Conservation (phyloP, 352 stramenopile genomes). For the Phytophthora cactorum region DNA sequence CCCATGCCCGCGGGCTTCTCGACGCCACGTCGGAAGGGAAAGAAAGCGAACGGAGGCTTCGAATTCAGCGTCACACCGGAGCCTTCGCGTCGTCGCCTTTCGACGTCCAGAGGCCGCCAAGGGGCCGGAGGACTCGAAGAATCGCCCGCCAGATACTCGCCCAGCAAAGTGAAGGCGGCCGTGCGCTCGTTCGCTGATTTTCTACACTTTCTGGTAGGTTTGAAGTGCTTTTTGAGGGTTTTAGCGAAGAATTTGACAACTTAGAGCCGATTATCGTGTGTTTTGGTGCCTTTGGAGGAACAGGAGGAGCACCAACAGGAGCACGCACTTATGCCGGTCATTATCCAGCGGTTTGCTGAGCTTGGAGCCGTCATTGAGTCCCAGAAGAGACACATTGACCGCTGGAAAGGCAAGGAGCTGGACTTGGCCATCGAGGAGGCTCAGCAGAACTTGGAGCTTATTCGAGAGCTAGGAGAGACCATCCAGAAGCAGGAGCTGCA, state of each 20-base stretch:
- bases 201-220: constrained; percentile 80
- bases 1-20: constrained; percentile 22
- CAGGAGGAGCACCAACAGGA: constrained; percentile 82
- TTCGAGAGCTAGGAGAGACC: constrained; percentile 56
- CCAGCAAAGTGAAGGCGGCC: constrained; percentile 75
- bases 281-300: constrained; percentile 59
- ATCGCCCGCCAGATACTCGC: constrained; percentile 72
- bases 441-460: constrained; percentile 71
- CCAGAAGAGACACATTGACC: constrained; percentile 85
- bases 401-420: constrained; percentile 86
- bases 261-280: constrained; percentile 44
- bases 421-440: constrained; percentile 78
- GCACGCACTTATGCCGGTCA: constrained; percentile 75
- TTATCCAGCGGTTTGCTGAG: constrained; percentile 80
- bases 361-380: constrained; percentile 84
- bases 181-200: constrained; percentile 86
- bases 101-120: constrained; percentile 36
- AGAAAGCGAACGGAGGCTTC: constrained; percentile 37
- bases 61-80: constrained; percentile 70
- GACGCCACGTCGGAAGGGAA: constrained; percentile 43
- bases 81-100: constrained; percentile 35
- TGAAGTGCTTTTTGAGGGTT: not conserved
- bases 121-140: constrained; percentile 40
- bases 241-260: constrained; percentile 16
- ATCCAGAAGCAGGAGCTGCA: constrained; percentile 73